phyloP scores from a whole-genome alignment of 2,329 filamentous ascomycete genomes.

The Scedosporium apiospermum region DNA sequence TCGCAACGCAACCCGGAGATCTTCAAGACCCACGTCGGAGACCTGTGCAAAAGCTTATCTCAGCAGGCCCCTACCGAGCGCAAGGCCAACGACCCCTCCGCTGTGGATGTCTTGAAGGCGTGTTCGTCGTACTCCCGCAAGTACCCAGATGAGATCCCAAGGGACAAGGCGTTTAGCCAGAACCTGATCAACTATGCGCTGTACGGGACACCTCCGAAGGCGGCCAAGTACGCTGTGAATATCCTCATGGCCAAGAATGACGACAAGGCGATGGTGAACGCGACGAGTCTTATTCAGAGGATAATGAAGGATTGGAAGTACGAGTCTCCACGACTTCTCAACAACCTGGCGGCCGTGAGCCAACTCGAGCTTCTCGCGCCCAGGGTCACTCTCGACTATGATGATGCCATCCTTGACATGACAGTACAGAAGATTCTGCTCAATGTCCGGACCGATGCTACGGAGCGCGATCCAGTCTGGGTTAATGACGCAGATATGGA shows the following conservation, averaged over 20 bases:
- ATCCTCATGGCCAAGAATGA: slow-evolving; percentile 69
- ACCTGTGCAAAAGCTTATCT: slow-evolving; percentile 79
- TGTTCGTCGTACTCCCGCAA: slow-evolving; percentile 85
- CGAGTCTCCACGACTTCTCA: slow-evolving; percentile 64
- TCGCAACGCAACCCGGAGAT: slow-evolving; percentile 82
- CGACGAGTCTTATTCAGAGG: slow-evolving; percentile 71
- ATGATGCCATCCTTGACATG: slow-evolving; percentile 70
- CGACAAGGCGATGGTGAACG: slow-evolving; percentile 71
- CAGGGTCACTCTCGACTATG: slow-evolving; percentile 60
- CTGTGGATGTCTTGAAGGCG: slow-evolving; percentile 88
- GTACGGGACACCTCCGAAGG: slow-evolving; percentile 69
- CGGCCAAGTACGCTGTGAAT: slow-evolving; percentile 88
- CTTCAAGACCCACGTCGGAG: slow-evolving; percentile 85
- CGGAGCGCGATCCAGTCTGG: slow-evolving; percentile 52
- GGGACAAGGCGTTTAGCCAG: slow-evolving; percentile 70
- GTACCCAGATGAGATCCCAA: slow-evolving; percentile 74
- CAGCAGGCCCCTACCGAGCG: slow-evolving; percentile 66
- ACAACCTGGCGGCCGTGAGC: slow-evolving; percentile 60
- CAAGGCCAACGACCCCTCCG: slow-evolving; percentile 57
- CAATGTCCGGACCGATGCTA: slow-evolving; percentile 54
- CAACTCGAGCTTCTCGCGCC: slow-evolving; percentile 70
- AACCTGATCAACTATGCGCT: slow-evolving; percentile 76
- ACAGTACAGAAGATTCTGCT: slow-evolving; percentile 66
- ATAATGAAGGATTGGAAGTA: slow-evolving; percentile 67
- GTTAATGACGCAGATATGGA: slow-evolving; percentile 59